These are phyloP conservation scores for Lepiota venenata DNA, from an alignment of 768 basidiomycete species.

Conservation along the genomic window DNA sequence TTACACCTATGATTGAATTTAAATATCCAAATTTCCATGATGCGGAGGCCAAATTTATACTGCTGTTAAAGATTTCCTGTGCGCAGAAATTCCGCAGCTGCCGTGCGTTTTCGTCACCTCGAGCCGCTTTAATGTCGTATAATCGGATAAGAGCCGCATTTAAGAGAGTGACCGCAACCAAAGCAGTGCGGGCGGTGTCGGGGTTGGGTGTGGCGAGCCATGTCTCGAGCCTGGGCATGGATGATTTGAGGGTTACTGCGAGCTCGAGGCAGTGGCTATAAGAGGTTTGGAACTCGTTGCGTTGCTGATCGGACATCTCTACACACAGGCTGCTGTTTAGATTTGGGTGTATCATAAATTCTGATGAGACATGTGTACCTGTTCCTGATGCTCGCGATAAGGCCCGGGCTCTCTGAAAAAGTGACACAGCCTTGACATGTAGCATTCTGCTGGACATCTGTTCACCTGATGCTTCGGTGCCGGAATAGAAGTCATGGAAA, in stretches of 20 bases:
- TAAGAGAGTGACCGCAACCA: constrained; percentile 2
- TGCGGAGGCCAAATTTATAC: neutral
- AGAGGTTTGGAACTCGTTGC: neutral
- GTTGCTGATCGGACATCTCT: constrained; percentile 5
- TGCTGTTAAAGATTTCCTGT: constrained; percentile 6
- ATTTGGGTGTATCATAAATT: neutral
- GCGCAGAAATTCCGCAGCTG: constrained; percentile 4
- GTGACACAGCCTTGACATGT: constrained; percentile 5
- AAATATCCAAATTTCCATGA: constrained; percentile 9
- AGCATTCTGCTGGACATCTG: neutral
- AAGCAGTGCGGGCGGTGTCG: constrained; percentile 6
- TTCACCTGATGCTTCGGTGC: neutral
- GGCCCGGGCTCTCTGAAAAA: constrained; percentile 4
- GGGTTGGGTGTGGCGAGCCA: constrained; percentile 3
- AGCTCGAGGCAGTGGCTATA: neutral
- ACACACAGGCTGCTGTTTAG: neutral
- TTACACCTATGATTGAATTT: constrained; percentile 7
- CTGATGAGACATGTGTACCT: neutral
- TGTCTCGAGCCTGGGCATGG: constrained; percentile 4
- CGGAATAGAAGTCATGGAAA: neutral
- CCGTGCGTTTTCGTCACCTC: constrained; percentile 1
- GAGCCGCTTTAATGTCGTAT: neutral
- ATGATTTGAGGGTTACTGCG: constrained; percentile 1
- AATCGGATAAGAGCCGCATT: constrained; percentile 6
- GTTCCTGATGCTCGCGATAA: neutral